Evolutionary conservation across 2,329 filamentous ascomycete genomes (phyloP).

Genomic region (Botrytis aclada): DNA sequence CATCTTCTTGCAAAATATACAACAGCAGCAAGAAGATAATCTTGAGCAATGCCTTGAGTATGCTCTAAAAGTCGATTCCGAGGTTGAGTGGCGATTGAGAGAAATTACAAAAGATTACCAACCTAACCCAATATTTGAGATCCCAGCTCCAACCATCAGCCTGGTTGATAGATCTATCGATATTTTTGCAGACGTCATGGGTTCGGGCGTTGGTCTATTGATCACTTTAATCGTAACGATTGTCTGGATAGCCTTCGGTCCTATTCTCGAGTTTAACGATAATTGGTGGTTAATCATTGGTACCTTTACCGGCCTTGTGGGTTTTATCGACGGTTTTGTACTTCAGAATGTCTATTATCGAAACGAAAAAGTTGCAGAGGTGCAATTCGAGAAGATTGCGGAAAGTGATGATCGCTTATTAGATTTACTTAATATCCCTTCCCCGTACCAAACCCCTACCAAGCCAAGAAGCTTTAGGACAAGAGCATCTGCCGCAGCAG

Average conservation of each 20-base stretch:
- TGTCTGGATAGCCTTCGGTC: neutral
- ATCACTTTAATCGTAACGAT: neutral
- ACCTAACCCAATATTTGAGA: conserved; percentile 33
- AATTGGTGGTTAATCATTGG: neutral
- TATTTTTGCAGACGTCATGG: neutral
- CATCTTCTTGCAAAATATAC: conserved; percentile 41
- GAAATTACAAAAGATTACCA: conserved; percentile 36
- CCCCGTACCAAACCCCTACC: neutral
- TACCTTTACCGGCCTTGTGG: neutral
- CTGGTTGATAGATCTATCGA: neutral
- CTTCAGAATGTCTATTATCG: neutral
- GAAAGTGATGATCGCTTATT: neutral
- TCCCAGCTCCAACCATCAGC: neutral
- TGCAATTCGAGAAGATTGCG: neutral
- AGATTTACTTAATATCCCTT: neutral
- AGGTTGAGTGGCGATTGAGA: conserved; percentile 38
- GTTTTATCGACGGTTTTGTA: conserved; percentile 23
- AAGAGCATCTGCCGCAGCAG: neutral
- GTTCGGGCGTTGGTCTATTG: neutral
- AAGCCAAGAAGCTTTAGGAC: neutral
- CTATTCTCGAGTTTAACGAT: neutral
- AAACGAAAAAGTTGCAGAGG: neutral
- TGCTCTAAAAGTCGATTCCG: conserved; percentile 38
- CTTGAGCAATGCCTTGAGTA: conserved; percentile 35
- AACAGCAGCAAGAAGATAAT: conserved; percentile 39